Conservation (phyloP, 2,329 filamentous ascomycete genomes). For the Alternaria alternata region DNA sequence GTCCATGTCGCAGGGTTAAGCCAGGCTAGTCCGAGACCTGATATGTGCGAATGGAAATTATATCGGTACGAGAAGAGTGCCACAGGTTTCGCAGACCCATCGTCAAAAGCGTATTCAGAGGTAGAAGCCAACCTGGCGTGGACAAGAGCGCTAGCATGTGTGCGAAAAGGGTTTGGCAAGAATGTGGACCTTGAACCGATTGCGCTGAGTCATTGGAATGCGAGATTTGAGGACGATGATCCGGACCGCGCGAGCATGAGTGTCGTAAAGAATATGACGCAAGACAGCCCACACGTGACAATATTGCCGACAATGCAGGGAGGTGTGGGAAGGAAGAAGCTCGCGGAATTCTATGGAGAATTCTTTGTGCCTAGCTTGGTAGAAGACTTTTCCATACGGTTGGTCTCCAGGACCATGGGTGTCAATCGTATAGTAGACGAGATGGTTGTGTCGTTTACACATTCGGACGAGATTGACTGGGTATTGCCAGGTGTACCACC, state of each 20-base stretch:
- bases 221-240: conserved; percentile 44
- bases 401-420: conserved; percentile 65
- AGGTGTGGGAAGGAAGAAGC: conserved; percentile 52
- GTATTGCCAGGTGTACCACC: conserved; percentile 65
- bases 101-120: conserved; percentile 50
- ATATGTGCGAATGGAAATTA: conserved; percentile 49
- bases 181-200: conserved; percentile 47
- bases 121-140: conserved; percentile 54
- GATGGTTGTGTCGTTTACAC: conserved; percentile 63
- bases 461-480: conserved; percentile 66
- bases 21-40: conserved; percentile 36
- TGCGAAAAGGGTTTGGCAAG: conserved; percentile 50
- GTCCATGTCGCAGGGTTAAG: conserved; percentile 54
- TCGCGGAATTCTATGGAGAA: conserved; percentile 63
- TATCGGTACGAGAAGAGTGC: conserved; percentile 52
- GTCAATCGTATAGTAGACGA: conserved; percentile 67
- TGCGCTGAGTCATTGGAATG: conserved; percentile 44
- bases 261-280: conserved; percentile 43
- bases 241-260: conserved; percentile 43
- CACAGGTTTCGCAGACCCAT: conserved; percentile 55
- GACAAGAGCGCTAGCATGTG: conserved; percentile 51
- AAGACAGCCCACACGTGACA: conserved; percentile 46
- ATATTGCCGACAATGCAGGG: conserved; percentile 56
- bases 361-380: conserved; percentile 64
- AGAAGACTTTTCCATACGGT: conserved; percentile 60